Conservation (phyloP, 2,329 filamentous ascomycete genomes). For the Ophiostoma populinum region DNA sequence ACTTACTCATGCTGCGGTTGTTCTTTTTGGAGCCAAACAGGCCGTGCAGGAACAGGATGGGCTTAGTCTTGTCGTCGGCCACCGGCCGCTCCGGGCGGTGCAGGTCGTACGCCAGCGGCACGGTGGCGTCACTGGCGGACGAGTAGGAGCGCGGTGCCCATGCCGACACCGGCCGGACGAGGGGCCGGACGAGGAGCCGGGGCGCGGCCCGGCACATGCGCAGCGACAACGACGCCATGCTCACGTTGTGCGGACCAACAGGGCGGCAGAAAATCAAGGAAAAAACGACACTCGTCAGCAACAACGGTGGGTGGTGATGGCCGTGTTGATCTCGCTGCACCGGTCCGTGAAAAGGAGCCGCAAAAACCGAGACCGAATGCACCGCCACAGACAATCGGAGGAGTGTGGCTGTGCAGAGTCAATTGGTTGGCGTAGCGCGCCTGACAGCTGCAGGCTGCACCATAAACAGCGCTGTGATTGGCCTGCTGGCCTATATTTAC, state of each 20-base stretch:
- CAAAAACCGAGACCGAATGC: no score
- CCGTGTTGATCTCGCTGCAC: no score
- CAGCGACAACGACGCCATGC: conserved; percentile 1
- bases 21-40: conserved; percentile 93
- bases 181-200: no score
- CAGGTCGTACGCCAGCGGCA: conserved; percentile 43
- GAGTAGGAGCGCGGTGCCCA: not conserved
- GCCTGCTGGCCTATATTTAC: not conserved
- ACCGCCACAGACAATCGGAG: no score
- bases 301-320: no score
- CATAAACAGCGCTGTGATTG: conserved; percentile 3
- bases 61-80: conserved; percentile 27
- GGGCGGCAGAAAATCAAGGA: not conserved
- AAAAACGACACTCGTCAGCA: no score
- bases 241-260: no score
- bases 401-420: no score
- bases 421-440: no score
- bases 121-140: not conserved
- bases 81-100: conserved; percentile 37
- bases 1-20: conserved; percentile 90
- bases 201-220: conserved; percentile 1
- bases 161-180: not conserved
- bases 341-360: no score
- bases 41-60: conserved; percentile 81
- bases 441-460: conserved; percentile 2